Percentiles rank a stretch among this genome's conserved stretches.
Conservation (phyloP, 768 basidiomycete genomes). For the Tricholoma terreum region DNA sequence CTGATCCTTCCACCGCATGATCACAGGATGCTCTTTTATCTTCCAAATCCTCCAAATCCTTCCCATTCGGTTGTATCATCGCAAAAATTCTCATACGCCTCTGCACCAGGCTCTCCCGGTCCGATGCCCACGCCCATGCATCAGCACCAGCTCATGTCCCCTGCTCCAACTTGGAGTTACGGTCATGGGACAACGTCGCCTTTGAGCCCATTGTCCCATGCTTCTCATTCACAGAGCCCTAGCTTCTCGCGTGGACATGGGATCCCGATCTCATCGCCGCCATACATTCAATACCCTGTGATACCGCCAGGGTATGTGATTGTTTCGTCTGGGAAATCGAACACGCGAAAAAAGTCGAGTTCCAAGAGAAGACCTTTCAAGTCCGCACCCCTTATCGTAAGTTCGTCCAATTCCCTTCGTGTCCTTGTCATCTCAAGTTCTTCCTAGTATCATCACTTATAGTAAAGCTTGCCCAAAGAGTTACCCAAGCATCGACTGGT, state of each 20-base stretch:
- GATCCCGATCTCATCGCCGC: background rate
- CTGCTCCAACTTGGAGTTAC: background rate
- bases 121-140: slow-evolving; percentile 9
- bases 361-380: background rate
- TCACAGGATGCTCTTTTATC: slow-evolving; percentile 1
- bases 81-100: slow-evolving; percentile 11
- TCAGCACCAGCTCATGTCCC: background rate
- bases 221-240: background rate
- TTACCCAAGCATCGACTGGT: no score
- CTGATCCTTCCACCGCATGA: slow-evolving; percentile 10
- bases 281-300: background rate
- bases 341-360: background rate
- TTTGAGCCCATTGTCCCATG: background rate
- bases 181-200: background rate
- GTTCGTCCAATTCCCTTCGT: background rate
- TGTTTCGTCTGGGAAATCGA: background rate
- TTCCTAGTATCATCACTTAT: no score
- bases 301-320: background rate
- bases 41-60: slow-evolving; percentile 4
- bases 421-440: background rate
- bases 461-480: no score
- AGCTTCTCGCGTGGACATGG: background rate
- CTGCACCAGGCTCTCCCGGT: slow-evolving; percentile 11
- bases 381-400: background rate
- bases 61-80: slow-evolving; percentile 6